Percentiles rank a stretch among this genome's conserved stretches.
These are phyloP conservation scores for Paramecium tetraurelia DNA, from an alignment of 73 alveolate genomes.

Conservation along the genomic window DNA sequence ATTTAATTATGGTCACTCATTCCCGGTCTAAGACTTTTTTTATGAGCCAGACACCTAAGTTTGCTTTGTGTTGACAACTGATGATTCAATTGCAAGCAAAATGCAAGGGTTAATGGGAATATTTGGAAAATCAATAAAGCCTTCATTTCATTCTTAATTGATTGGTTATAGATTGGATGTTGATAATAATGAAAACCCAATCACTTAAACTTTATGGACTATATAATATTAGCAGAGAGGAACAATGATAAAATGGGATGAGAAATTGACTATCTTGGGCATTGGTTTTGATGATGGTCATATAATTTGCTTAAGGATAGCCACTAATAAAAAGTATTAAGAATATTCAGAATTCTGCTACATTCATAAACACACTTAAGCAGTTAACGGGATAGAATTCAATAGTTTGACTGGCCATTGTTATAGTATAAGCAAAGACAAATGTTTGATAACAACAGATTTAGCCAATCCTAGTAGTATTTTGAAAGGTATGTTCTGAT, in stretches of 20 bases:
- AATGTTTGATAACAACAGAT: conserved; percentile 34
- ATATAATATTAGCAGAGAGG: not conserved
- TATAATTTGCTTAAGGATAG: not conserved
- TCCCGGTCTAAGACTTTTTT: not conserved
- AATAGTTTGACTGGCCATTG: not conserved
- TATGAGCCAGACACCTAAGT: conserved; percentile 33
- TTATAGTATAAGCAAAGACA: not conserved
- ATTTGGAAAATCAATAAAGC: not conserved
- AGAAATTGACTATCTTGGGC: not conserved
- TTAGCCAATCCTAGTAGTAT: conserved; percentile 22
- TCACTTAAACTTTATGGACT: not conserved
- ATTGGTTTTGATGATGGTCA: conserved; percentile 38
- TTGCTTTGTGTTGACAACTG: not conserved
- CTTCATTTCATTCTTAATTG: not conserved
- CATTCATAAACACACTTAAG: not conserved
- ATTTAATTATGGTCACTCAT: not conserved
- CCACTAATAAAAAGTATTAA: not conserved
- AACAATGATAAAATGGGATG: conserved; percentile 15
- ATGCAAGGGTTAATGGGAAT: conserved; percentile 17
- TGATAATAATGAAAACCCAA: not conserved
- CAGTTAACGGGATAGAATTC: not conserved
- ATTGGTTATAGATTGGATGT: conserved; percentile 42
- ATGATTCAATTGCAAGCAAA: conserved; percentile 27
- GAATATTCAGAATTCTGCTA: not conserved
- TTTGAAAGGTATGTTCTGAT: not conserved